Conservation (phyloP, 768 basidiomycete genomes). For the Cystofilobasidium capitatum region DNA sequence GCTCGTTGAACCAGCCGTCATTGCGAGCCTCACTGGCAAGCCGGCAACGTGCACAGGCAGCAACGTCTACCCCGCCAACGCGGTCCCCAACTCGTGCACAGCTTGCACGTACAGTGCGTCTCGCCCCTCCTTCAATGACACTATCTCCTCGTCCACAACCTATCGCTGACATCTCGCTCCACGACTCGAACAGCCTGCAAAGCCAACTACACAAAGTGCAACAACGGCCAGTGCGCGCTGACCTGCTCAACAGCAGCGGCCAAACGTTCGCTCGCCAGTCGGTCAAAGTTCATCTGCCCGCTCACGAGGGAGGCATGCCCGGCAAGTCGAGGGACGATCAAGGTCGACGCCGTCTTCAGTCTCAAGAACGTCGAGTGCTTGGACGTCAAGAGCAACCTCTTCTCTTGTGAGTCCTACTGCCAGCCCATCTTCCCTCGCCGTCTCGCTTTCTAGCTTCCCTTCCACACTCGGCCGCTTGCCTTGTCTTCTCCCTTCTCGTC, state of each 20-base stretch:
- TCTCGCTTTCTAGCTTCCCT: neutral
- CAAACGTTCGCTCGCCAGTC: neutral
- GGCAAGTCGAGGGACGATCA: neutral
- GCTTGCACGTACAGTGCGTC: neutral
- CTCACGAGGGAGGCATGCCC: neutral
- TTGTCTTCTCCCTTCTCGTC: neutral
- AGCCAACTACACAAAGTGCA: neutral
- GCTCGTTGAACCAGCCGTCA: neutral
- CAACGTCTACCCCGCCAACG: neutral
- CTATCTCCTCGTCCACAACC: no score
- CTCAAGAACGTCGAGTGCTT: slow-evolving; percentile 7
- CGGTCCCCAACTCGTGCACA: neutral
- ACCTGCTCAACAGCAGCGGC: neutral
- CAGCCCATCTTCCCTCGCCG: no score
- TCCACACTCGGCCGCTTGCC: neutral
- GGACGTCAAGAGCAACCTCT: neutral
- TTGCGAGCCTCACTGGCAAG: neutral
- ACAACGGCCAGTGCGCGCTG: neutral
- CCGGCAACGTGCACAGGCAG: neutral
- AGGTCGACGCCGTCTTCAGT: neutral
- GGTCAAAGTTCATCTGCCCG: slow-evolving; percentile 4
- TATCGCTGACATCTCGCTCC: neutral
- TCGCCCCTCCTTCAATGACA: no score
- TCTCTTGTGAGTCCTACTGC: no score
- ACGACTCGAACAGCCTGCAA: neutral